Evolutionary conservation across 306 rosid species (phyloP).

Genomic region (Trifolium repens): DNA sequence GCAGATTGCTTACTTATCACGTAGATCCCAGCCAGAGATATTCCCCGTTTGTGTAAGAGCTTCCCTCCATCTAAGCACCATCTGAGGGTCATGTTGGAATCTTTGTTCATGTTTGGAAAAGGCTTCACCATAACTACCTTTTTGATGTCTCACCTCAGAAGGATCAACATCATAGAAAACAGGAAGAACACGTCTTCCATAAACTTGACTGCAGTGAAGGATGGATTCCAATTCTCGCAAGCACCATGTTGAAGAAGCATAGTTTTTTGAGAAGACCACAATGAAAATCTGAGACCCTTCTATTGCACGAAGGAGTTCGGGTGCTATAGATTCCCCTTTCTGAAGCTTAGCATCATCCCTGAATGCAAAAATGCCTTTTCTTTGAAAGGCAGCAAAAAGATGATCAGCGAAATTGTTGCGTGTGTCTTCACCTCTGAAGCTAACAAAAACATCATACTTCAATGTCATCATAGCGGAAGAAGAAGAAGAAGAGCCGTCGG

Average conservation of each 20-base stretch:
- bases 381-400: not conserved
- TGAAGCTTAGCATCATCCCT: not conserved
- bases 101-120: not conserved
- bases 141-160: not conserved
- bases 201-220: not conserved
- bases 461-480: not conserved
- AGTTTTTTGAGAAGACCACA: not conserved
- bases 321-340: conserved; percentile 5
- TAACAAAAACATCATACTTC: not conserved
- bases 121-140: not conserved
- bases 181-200: not conserved
- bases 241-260: conserved; percentile 18
- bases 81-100: not conserved
- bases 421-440: not conserved
- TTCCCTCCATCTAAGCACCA: not conserved
- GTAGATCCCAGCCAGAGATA: not conserved
- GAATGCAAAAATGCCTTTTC: not conserved
- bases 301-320: not conserved
- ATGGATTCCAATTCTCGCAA: not conserved
- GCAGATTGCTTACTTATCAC: not conserved
- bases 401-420: not conserved
- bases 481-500: too few relatives aligned
- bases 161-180: conserved; percentile 10
- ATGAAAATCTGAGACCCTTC: not conserved
- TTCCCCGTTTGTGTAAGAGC: not conserved